phyloP scores from a whole-genome alignment of 805 yeast species.

The Starmerella stigmatis region DNA sequence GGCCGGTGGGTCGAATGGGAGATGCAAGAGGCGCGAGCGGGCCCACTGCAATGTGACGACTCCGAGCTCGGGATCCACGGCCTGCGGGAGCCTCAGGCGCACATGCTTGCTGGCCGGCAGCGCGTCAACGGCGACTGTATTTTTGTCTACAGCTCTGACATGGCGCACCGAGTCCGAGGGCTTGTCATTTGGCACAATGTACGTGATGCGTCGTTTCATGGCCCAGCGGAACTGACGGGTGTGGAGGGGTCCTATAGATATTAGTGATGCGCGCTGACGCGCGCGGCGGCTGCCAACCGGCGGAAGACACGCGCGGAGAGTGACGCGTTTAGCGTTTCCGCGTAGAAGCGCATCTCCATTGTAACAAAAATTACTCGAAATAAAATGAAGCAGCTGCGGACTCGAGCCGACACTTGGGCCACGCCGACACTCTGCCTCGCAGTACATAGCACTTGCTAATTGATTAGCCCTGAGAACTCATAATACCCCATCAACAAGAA shows the following conservation, averaged over 20 bases:
- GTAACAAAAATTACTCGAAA: no score
- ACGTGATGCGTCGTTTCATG: slow-evolving; percentile 11
- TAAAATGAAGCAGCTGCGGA: no score
- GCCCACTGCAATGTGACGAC: slow-evolving; percentile 9
- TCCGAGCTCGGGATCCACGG: neutral
- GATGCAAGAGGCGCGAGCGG: slow-evolving; percentile 12
- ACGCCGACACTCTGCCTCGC: no score
- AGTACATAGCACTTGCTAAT: no score
- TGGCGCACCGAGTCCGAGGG: neutral
- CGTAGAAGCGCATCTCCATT: no score
- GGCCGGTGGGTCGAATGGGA: slow-evolving; percentile 24
- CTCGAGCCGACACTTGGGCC: no score
- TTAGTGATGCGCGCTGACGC: neutral
- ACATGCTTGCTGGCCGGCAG: slow-evolving; percentile 17
- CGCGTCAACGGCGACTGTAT: neutral
- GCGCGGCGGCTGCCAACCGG: no score
- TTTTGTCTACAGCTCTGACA: neutral
- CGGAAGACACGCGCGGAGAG: no score
- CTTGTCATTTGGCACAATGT: slow-evolving; percentile 6
- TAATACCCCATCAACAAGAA: no score
- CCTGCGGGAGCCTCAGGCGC: slow-evolving; percentile 4
- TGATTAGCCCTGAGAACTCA: no score
- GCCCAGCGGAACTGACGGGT: neutral
- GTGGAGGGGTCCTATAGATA: neutral
- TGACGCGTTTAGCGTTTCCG: no score